These are phyloP conservation scores for Scedosporium apiospermum DNA, from an alignment of 2,329 filamentous ascomycete genomes.

Conservation along the genomic window DNA sequence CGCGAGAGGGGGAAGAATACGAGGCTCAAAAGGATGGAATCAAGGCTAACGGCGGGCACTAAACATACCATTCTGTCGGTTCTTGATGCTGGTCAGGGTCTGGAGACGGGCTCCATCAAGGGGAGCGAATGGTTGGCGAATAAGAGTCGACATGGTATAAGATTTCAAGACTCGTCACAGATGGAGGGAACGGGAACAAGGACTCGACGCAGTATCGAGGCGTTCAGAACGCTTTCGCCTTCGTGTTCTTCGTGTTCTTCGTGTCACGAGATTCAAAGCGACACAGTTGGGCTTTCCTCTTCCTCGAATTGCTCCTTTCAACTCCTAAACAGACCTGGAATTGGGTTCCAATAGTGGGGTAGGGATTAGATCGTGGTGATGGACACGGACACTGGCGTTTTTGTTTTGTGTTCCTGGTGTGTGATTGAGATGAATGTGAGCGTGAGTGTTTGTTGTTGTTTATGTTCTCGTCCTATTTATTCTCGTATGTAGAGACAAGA, in stretches of 20 bases:
- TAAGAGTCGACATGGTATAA: slow-evolving; percentile 39
- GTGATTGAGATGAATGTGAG: background rate
- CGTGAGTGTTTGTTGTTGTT: background rate
- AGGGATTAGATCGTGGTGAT: background rate
- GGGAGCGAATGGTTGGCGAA: slow-evolving; percentile 67
- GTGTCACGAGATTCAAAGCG: background rate
- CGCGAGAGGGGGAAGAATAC: background rate
- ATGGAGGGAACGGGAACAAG: background rate
- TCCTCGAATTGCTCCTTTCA: background rate
- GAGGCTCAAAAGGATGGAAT: background rate
- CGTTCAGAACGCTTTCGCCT: background rate
- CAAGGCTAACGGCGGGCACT: background rate
- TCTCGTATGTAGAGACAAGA: background rate
- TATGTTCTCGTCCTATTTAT: background rate
- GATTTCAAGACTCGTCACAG: background rate
- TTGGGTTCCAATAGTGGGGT: background rate
- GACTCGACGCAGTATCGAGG: background rate
- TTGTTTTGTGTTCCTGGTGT: background rate
- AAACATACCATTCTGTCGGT: slow-evolving; percentile 61
- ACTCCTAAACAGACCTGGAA: background rate
- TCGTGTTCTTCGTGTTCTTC: background rate
- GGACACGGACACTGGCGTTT: background rate
- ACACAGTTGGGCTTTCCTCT: background rate
- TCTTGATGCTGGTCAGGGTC: slow-evolving; percentile 65
- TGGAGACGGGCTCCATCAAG: slow-evolving; percentile 61